phyloP scores from a whole-genome alignment of 192 early-diverging fungal species.

The Dissophora globulifera region DNA sequence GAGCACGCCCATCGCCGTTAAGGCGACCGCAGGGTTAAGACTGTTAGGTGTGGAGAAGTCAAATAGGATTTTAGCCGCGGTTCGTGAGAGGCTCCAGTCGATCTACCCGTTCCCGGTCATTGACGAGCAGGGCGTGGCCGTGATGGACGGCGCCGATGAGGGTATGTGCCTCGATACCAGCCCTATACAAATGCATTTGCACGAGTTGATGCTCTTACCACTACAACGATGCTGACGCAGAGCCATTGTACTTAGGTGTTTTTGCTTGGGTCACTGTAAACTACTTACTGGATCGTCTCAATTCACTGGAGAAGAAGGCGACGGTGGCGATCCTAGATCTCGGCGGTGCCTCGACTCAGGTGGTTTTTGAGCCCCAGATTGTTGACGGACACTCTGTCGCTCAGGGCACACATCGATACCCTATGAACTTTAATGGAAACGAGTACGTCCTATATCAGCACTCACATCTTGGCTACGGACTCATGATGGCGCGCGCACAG shows the following conservation, averaged over 20 bases:
- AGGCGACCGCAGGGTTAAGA: constrained; percentile 95
- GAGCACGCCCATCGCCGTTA: constrained; percentile 93
- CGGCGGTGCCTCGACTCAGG: constrained; percentile 97
- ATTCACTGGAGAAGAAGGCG: constrained; percentile 56
- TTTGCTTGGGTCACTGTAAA: constrained; percentile 99
- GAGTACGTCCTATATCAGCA: constrained; percentile 93
- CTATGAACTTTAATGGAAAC: constrained; percentile 77
- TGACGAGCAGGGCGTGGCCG: constrained; percentile 77
- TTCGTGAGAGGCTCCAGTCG: constrained; percentile 70
- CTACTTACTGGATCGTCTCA: constrained; percentile 82
- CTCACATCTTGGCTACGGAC: constrained; percentile 93
- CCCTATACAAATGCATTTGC: no score
- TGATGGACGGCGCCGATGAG: constrained; percentile 98
- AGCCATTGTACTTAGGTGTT: constrained; percentile 63
- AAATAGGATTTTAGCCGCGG: constrained; percentile 77
- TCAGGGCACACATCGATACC: constrained; percentile 80
- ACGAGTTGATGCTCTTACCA: no score
- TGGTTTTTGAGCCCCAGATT: constrained; percentile 90
- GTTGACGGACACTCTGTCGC: constrained; percentile 53
- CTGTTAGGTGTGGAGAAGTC: constrained; percentile 81
- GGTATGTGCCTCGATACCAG: no score
- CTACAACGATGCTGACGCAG: no score
- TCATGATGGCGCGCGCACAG: constrained; percentile 87
- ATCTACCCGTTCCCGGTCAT: constrained; percentile 87
- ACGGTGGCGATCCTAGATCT: constrained; percentile 96